Base-by-base conservation (phyloP, 306 rosid genomes). In the Pueraria montana region DNA sequence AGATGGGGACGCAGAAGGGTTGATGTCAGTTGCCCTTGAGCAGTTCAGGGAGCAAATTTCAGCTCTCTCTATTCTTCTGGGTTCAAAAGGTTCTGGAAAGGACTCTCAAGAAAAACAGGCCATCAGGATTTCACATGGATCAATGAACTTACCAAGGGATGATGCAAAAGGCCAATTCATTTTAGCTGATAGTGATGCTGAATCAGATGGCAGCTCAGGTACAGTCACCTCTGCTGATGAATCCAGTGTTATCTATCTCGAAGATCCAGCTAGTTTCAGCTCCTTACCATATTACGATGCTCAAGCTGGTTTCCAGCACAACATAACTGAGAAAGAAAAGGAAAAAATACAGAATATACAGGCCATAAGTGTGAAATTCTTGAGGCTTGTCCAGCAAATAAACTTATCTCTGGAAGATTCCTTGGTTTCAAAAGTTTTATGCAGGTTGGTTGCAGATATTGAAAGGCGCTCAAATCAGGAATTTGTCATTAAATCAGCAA, bases 381-480 rank as follows among this genome's bases (percentile, higher is more conserved):
- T 86, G 69, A 87, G 90, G 89, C 85, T 84, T 84, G 83, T 86
- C 75, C 90, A 14, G 72, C 86, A 88, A 81, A 40, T 89, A 48
- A 86, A 84, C 59, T 48, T 86, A 42, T 80, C 89, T 40, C 36
- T 62, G 36, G 87, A 86, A 77, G 92, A 86, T 77, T 85, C 86
- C 72, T 43, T 73, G 71, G 89, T 87, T 74, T 81, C 84, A 53
- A 76, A 87, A 72, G 88, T 87, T 73, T 43, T 87, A 80, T 79
- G 82, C 71, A 80, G 82, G 80, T 80, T 89, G 78, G 89, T 71
- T 64, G 80, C 86, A 34, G 88, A 83, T 73, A 77, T 82, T 14
- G 82, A 80, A 72, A 80, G 79, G 40, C 84, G 86, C 71, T 82
- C 79, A 14, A 34, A 76, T 79, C 86, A 87, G 86, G 80, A 78